Evolutionary conservation across 2,329 filamentous ascomycete genomes (phyloP).

Genomic region (Diaporthe sp.): DNA sequence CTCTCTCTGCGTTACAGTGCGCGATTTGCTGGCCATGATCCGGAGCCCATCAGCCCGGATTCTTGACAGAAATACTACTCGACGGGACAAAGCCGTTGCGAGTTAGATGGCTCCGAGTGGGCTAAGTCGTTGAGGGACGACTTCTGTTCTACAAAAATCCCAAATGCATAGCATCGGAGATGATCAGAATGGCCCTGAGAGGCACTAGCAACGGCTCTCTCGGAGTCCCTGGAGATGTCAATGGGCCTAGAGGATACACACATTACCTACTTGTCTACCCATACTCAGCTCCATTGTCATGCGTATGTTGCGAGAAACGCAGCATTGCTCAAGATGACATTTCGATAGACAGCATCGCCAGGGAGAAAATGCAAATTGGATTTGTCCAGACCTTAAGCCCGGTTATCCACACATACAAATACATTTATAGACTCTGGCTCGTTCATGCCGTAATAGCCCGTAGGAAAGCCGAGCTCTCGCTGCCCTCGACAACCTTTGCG

Average conservation of each 20-base stretch:
- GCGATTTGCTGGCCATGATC: background rate
- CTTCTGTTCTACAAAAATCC: too few species aligned
- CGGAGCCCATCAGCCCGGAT: background rate
- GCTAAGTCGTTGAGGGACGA: too few species aligned
- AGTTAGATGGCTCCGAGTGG: too few species aligned
- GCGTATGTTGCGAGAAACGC: slow-evolving; percentile 56
- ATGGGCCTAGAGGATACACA: too few species aligned
- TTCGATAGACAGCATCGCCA: background rate
- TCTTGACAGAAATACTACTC: too few species aligned
- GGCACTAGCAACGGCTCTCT: too few species aligned
- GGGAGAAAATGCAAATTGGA: background rate
- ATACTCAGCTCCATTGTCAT: slow-evolving; percentile 60
- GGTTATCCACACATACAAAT: background rate
- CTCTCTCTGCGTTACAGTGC: too few species aligned
- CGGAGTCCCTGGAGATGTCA: too few species aligned
- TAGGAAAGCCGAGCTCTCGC: slow-evolving; percentile 67
- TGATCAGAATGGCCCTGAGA: too few species aligned
- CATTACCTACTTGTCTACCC: background rate
- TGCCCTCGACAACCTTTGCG: slow-evolving; percentile 69
- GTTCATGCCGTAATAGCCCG: slow-evolving; percentile 56
- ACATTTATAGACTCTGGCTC: background rate
- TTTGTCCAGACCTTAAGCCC: background rate
- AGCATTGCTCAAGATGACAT: background rate
- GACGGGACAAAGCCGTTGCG: too few species aligned
- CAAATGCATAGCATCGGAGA: too few species aligned